Percentiles rank a stretch among this genome's conserved stretches.
Conservation (phyloP, 345 rosid genomes). For the Populus euphratica region DNA sequence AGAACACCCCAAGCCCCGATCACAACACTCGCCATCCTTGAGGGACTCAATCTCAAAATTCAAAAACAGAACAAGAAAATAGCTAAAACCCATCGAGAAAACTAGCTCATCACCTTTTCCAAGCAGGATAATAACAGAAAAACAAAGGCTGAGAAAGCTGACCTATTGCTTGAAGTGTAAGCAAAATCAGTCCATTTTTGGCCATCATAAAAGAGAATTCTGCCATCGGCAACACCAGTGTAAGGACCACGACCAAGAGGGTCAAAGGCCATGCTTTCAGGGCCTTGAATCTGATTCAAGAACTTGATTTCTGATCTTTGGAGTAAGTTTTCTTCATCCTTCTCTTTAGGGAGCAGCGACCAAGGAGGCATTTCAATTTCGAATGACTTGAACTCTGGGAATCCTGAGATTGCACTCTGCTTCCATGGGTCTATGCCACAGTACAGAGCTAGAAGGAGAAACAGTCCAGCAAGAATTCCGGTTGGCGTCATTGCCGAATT, state of each 20-base stretch:
- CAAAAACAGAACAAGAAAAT: neutral
- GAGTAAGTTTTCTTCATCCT: constrained; percentile 51
- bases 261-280: constrained; percentile 89
- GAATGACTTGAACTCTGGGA: constrained; percentile 57
- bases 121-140: neutral
- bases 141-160: neutral
- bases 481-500: constrained; percentile 25
- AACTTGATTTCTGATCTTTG: constrained; percentile 77
- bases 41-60: neutral
- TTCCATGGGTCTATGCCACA: constrained; percentile 76
- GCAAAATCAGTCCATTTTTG: constrained; percentile 72
- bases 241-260: constrained; percentile 89
- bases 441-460: constrained; percentile 64
- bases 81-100: neutral
- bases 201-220: constrained; percentile 77
- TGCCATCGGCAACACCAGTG: constrained; percentile 89
- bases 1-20: too few species aligned
- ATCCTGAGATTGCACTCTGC: constrained; percentile 62
- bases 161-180: constrained; percentile 70
- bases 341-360: constrained; percentile 43
- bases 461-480: constrained; percentile 32
- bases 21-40: too few species aligned
- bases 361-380: constrained; percentile 44
- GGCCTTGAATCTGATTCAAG: constrained; percentile 74
- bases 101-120: neutral